Base-by-base conservation (phyloP, 2,329 filamentous ascomycete species). In the Thielaviopsis musarum region DNA sequence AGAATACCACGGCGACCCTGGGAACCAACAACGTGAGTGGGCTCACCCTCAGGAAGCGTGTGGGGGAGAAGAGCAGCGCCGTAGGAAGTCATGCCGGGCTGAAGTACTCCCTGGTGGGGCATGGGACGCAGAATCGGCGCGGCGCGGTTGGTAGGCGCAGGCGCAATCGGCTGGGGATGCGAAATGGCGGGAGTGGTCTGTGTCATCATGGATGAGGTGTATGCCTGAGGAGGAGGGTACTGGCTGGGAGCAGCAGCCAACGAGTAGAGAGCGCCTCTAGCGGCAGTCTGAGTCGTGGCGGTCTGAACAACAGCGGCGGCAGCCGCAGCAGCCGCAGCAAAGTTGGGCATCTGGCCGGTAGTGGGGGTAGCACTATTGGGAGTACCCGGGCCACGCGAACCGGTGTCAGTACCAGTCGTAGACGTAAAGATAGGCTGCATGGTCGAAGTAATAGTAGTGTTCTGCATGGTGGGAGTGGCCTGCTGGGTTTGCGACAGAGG, bases 1-100 rank as follows among this genome's bases (percentile, higher is more conserved):
- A 97, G 74, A 48, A 96, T 94, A 55, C 91, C 91, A 65, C 91
- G 82, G 64, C 91, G 84, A 61, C 91, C 91, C 74, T 97, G 91
- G 26, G 91, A 95, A 58, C 91, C 91, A 59, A 97, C 91, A 55
- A 96, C 91, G 68, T 96, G 91, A 34, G 89, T 93, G 17, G 87
- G 88, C 66, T 84, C 81, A 38, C 71, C 73, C 54, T 81, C 81
- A 61, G 75, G 76, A 62, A 79, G 70, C 65, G 80, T 78, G 65
- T 74, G 74, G 65, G 74, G 76, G 68, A 75, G 73, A 5, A 70
- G 72, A 62, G 74, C 74, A 63, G 79, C 78, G 58, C 77, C 80
- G 66, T 85, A 87, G 6, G 72, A 56, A n/a, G 58, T 41, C 52
- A 64, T 59, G 66, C 83, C 74, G 45, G 77, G 77, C 9, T 75